Evolutionary conservation across 768 basidiomycete genomes (phyloP).

Genomic region (Auriscalpium orientale): DNA sequence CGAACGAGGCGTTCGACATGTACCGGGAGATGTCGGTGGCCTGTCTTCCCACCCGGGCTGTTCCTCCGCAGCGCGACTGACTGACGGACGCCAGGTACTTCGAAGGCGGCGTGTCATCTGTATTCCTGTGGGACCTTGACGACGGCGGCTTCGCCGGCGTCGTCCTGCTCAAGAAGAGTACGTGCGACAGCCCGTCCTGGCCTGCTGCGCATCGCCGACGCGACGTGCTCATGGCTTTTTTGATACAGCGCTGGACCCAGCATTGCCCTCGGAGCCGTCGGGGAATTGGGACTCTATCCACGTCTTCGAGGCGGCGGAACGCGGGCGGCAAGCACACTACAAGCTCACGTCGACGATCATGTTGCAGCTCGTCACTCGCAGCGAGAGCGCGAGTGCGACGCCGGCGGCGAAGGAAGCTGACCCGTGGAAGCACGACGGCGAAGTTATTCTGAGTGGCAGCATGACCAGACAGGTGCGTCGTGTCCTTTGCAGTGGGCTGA

Average conservation of each 20-base stretch:
- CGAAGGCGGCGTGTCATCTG: conserved; percentile 95
- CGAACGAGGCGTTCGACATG: conserved; percentile 95
- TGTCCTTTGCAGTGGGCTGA: background rate
- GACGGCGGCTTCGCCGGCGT: conserved; percentile 96
- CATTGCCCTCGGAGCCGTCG: conserved; percentile 50
- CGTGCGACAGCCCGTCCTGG: conserved; percentile 11
- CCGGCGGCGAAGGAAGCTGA: conserved; percentile 28
- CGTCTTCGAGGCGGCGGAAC: conserved; percentile 91
- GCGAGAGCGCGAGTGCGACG: conserved; percentile 16
- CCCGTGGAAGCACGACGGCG: conserved; percentile 57
- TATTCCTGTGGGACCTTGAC: conserved; percentile 97
- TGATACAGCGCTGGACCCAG: conserved; percentile 51
- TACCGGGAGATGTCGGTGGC: conserved; percentile 83
- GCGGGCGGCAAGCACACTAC: conserved; percentile 89
- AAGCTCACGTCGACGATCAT: conserved; percentile 96
- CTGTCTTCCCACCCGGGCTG: background rate
- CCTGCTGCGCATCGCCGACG: background rate
- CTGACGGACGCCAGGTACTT: conserved; percentile 60
- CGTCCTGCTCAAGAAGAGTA: conserved; percentile 92
- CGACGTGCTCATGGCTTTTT: background rate
- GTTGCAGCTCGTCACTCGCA: conserved; percentile 74
- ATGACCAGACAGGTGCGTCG: conserved; percentile 89
- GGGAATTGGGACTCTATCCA: conserved; percentile 99
- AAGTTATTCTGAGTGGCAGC: conserved; percentile 84
- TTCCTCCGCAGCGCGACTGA: background rate